Base-by-base conservation (phyloP, 202 grass and related monocot species). In the Carex arenaria region DNA sequence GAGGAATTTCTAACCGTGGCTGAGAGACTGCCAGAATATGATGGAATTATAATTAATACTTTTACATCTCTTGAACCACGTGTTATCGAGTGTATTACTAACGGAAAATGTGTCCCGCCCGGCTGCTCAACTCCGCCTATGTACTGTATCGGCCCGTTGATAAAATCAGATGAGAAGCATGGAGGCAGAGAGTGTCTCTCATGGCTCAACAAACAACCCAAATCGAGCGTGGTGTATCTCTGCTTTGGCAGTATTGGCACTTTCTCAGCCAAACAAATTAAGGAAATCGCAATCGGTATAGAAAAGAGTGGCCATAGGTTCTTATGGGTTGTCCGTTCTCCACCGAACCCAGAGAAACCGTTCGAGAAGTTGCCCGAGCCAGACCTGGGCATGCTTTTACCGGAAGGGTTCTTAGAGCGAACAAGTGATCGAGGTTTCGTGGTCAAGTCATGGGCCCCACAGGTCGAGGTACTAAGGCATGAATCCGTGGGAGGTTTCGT, bases 201-300 rank as follows among this genome's bases (percentile, higher is more conserved):
- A 40, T 97, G 94, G 93, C 90, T 94, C 69, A 86, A 95, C 62
- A 13, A 76, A 64, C 93, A 90, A 62, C 90, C 86, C 0, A 36
- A 77, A 28, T 80, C 3, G 8, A 90, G 88, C 64, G 90, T 95
- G 62, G 88, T 90, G 38, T 92, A 90, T 89, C 93, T 95, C 73
- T 95, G 88, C 82, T 95, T 95, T 51, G 93, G 93, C 36, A 95
- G 90, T 79, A 75, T 95, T 31, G 93, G 93, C 11, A 66, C 51
- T 51, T 90, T 94, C 59, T 84, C 87, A 19, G 87, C 81, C 10
- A 61, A 70, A 63, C 92, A 94, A 88, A 85, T 92, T 19, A 76
- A 43, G 22, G 84, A 92, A 75, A 85, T 92, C 2, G 92, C 92
- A 23, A 23, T 11, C 0, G 89, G 92, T 14, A 80, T 94, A 47